Percentiles rank a stretch among this genome's conserved stretches.
phyloP scores from a whole-genome alignment of 768 basidiomycete genomes.

The Heimioporus sp. region DNA sequence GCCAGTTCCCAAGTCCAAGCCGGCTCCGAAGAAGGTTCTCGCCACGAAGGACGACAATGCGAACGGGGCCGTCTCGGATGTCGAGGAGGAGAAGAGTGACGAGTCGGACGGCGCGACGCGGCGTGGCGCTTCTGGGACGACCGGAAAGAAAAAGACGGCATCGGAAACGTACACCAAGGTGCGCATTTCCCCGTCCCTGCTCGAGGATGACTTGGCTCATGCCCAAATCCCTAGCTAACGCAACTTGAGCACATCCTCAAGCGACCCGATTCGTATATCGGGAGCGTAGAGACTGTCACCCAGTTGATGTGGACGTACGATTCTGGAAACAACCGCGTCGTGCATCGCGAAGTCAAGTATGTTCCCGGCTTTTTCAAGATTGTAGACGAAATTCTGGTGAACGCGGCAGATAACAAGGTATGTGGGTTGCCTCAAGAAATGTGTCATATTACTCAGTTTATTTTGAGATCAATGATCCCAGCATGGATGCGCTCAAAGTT shows the following conservation, averaged over 20 bases:
- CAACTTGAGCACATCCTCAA: constrained; percentile 94
- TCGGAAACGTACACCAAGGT: constrained; percentile 93
- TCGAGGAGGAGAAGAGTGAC: constrained; percentile 36
- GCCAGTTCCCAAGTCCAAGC: constrained; percentile 47
- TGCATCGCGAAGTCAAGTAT: constrained; percentile 77
- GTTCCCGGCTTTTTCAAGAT: constrained; percentile 99
- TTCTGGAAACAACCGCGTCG: constrained; percentile 79
- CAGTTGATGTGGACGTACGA: constrained; percentile 96
- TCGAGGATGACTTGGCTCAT: background rate
- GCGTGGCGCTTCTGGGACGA: constrained; percentile 24
- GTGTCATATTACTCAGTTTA: background rate
- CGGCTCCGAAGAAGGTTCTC: constrained; percentile 62
- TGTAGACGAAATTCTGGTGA: constrained; percentile 97
- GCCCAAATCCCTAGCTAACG: constrained; percentile 56
- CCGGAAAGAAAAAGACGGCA: constrained; percentile 77
- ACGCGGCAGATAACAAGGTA: constrained; percentile 99
- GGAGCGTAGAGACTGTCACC: constrained; percentile 86
- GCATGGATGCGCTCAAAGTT: constrained; percentile 91
- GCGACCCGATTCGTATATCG: constrained; percentile 94
- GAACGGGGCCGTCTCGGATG: constrained; percentile 44
- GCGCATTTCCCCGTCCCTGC: constrained; percentile 12
- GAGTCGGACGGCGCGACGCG: constrained; percentile 38
- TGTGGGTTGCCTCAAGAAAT: constrained; percentile 13
- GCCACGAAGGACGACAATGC: constrained; percentile 64
- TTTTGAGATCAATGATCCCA: constrained; percentile 81